A percentile compares a stretch with the other conserved stretches of the same genome.
Conservation (phyloP, 441 rosid genomes). For the Kokia cookei region DNA sequence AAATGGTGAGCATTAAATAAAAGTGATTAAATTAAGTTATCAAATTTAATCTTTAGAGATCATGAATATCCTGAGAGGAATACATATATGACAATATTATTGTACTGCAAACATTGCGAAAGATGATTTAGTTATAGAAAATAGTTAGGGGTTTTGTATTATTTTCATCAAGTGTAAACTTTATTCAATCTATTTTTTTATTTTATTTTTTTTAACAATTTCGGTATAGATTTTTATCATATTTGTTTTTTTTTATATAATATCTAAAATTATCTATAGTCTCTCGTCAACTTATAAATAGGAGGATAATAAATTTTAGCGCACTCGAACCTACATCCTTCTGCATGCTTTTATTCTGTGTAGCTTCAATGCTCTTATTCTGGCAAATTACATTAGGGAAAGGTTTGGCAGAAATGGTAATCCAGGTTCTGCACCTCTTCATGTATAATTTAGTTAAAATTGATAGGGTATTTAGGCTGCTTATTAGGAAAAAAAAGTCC, state of each 20-base stretch:
- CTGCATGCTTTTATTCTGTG: neutral
- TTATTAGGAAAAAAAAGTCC: neutral
- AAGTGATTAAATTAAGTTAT: too few relatives aligned
- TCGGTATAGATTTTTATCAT: too few relatives aligned
- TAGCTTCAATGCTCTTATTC: neutral
- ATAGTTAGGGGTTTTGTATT: neutral
- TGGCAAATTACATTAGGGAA: neutral
- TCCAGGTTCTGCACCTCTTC: neutral
- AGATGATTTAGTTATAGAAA: neutral
- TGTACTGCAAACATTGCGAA: neutral
- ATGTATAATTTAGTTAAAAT: neutral
- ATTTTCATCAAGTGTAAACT: neutral
- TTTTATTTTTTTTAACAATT: neutral
- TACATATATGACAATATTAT: too few relatives aligned
- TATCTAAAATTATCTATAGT: too few relatives aligned
- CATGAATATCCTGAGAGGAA: too few relatives aligned
- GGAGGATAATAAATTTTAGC: too few relatives aligned
- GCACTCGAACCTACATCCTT: too few relatives aligned
- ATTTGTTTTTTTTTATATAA: too few relatives aligned
- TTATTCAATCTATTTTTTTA: neutral
- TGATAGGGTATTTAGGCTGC: neutral
- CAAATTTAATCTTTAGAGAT: too few relatives aligned
- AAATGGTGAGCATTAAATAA: too few relatives aligned
- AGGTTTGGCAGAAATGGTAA: neutral
- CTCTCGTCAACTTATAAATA: too few relatives aligned